phyloP scores from a whole-genome alignment of 768 basidiomycete species.

The Boletus vinaceobasis region DNA sequence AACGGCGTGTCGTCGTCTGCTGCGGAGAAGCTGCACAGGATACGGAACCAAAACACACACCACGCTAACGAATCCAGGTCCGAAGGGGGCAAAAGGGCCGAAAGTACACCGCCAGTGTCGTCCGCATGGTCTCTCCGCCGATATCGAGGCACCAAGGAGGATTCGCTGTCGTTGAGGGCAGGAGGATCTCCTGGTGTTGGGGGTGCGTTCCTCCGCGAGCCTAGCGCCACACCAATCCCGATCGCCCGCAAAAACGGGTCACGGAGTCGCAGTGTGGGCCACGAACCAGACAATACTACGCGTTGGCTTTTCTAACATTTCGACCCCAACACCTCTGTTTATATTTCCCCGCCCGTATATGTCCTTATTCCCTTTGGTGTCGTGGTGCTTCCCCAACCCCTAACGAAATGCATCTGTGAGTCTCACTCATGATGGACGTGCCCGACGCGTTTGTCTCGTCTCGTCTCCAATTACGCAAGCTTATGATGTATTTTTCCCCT shows the following conservation, averaged over 20 bases:
- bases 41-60: slow-evolving; percentile 6
- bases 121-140: slow-evolving; percentile 17
- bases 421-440: slow-evolving; percentile 5
- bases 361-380: not conserved
- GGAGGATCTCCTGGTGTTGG: slow-evolving; percentile 3
- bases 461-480: not conserved
- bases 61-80: not conserved
- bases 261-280: slow-evolving; percentile 29
- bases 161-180: not conserved
- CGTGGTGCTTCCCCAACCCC: not conserved
- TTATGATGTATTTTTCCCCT: slow-evolving; percentile 12
- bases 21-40: slow-evolving; percentile 19
- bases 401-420: slow-evolving; percentile 15
- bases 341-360: not conserved
- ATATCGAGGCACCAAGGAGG: slow-evolving; percentile 14
- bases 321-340: not conserved
- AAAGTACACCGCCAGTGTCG: slow-evolving; percentile 30
- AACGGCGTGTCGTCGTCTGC: slow-evolving; percentile 16
- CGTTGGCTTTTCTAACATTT: slow-evolving; percentile 21
- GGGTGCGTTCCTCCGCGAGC: slow-evolving; percentile 28
- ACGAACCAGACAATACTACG: slow-evolving; percentile 12
- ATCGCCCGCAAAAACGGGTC: slow-evolving; percentile 17
- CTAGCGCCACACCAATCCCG: slow-evolving; percentile 23
- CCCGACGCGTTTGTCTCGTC: not conserved
- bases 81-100: slow-evolving; percentile 21